Evolutionary conservation across 176 grass and related monocot genomes (phyloP), one percentile per base, ranked within the genome.

Genomic region (Triticum urartu): DNA sequence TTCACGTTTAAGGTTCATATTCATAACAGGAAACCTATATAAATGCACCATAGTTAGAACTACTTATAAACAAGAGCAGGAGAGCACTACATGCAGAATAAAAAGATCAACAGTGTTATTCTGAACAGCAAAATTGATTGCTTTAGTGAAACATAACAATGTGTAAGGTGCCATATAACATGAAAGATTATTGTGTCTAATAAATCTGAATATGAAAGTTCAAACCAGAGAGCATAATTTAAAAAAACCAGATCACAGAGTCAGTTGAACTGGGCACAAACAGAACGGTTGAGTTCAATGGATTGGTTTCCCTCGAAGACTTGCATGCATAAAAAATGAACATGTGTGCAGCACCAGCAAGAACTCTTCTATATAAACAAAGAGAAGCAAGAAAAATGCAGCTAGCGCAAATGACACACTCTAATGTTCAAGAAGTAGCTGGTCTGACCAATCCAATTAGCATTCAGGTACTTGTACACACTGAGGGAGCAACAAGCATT

Each of bases 1-100:
- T 69, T 81, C 47, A 79, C 36, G 25, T 39, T 80, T 11, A 74
- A 83, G 15, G 68, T 74, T 18, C 14, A n/a, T 79, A 84, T 40
- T 56, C 68, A 67, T 22, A 88, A 72, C 69, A 45, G 54, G 38
- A 62, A 21, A 59, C 7, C 33, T 72, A 83, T 70, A 26, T 54
- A 17, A 70, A 71, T 56, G 7, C 35, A 74, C 3, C 11, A 74
- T 43, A 30, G 68, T 83, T n/a, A 63, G 18, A 74, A 64, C 25
- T 42, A 63, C 69, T 74, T 39, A 43, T 40, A 84, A 33, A 43
- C 14, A 63, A 64, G 10, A 38, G 33, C 63, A 52, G 39, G 5
- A 11, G 68, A 64, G 59, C 36, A 40, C 38, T 18, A 30, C 30
- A 64, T 14, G 64, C 17, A 79, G 13, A 39, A 62, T 71, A 80